Conservation (phyloP, 2,329 filamentous ascomycete genomes). For the Neopestalotiopsis sp. region DNA sequence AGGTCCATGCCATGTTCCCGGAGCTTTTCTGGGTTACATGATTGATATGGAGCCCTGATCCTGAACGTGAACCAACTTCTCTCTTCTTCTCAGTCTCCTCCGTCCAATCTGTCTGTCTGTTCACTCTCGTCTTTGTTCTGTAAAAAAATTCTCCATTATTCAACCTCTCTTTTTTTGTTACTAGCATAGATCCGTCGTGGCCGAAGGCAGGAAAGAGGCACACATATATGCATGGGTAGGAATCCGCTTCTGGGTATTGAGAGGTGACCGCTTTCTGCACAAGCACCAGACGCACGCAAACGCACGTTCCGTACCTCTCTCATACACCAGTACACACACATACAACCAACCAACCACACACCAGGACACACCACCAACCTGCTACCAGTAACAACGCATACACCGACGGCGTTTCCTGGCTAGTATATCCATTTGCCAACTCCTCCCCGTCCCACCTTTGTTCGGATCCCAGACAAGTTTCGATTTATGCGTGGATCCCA, state of each 20-base stretch:
- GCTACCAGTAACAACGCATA: background rate
- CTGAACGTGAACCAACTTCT: background rate
- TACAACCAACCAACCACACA: background rate
- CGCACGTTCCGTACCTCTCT: background rate
- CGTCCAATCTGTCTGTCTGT: background rate
- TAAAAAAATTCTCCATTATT: background rate
- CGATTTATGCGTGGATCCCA: slow-evolving; percentile 2
- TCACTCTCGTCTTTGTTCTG: background rate
- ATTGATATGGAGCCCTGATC: background rate
- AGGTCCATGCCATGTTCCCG: background rate
- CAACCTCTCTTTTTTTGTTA: background rate
- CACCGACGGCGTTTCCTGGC: background rate
- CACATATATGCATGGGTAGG: background rate
- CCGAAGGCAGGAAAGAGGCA: background rate
- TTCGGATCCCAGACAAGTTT: slow-evolving; percentile 7
- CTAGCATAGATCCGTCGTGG: background rate
- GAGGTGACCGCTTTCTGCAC: background rate
- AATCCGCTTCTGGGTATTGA: background rate
- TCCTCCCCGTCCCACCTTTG: slow-evolving; percentile 7
- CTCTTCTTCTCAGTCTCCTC: background rate
- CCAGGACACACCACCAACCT: background rate
- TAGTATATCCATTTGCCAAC: slow-evolving; percentile 6
- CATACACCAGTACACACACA: too few relatives aligned
- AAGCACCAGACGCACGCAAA: background rate
- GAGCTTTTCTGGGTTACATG: slow-evolving; percentile 5